A percentile compares a stretch with the other conserved stretches of the same genome.
These are phyloP conservation scores for Paracamarosporium sp. DNA, from an alignment of 2,329 filamentous ascomycete species.

Conservation along the genomic window DNA sequence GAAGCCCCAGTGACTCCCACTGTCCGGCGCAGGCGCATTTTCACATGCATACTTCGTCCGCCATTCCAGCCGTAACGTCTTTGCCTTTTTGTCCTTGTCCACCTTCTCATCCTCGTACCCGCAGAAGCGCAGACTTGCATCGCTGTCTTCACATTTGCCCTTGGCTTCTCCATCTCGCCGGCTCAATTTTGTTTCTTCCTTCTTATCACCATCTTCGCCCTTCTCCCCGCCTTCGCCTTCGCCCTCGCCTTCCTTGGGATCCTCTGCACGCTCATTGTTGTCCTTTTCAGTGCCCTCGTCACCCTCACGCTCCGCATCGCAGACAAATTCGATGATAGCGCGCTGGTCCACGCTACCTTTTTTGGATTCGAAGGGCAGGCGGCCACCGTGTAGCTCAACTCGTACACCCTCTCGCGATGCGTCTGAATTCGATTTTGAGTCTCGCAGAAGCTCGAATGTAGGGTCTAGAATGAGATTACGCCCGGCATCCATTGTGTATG, in stretches of 20 bases:
- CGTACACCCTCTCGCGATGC: constrained; percentile 74
- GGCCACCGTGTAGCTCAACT: constrained; percentile 69
- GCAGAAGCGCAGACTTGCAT: constrained; percentile 73
- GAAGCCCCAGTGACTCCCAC: constrained; percentile 80
- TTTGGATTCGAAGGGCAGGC: constrained; percentile 54
- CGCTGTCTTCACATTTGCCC: constrained; percentile 39
- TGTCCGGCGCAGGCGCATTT: constrained; percentile 49
- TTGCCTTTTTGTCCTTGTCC: constrained; percentile 60
- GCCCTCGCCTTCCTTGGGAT: constrained; percentile 55
- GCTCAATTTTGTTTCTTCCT: constrained; percentile 23
- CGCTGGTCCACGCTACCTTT: constrained; percentile 66
- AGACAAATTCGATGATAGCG: constrained; percentile 85
- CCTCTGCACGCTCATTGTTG: constrained; percentile 60
- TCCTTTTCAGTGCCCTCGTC: constrained; percentile 72
- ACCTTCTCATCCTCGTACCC: constrained; percentile 66
- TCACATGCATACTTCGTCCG: constrained; percentile 83
- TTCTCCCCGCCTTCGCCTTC: constrained; percentile 38
- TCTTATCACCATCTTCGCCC: constrained; percentile 30
- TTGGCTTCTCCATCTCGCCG: constrained; percentile 42
- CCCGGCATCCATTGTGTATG: constrained; percentile 62
- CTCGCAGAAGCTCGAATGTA: constrained; percentile 70
- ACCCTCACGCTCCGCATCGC: constrained; percentile 74
- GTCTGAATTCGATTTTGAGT: constrained; percentile 69
- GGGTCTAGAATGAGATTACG: constrained; percentile 65
- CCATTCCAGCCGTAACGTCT: constrained; percentile 81